These are phyloP conservation scores for Fusarium marasasianum DNA, from an alignment of 2,329 filamentous ascomycete species.

Conservation along the genomic window DNA sequence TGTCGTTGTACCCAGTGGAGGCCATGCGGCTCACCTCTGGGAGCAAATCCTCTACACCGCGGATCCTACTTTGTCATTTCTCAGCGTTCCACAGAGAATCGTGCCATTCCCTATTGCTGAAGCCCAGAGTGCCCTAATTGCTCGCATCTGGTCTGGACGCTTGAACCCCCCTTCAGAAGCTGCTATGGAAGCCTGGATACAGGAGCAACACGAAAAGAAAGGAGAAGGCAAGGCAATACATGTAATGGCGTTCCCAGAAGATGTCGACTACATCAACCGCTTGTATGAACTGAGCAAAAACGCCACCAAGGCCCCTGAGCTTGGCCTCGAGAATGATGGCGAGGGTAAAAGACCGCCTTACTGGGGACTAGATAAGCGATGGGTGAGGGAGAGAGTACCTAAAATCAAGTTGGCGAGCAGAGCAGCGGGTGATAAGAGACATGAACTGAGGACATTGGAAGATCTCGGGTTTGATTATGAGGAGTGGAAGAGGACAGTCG, in stretches of 20 bases:
- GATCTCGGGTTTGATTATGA: conserved; percentile 53
- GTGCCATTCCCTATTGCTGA: conserved; percentile 79
- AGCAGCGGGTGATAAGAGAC: conserved; percentile 47
- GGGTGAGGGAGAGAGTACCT: conserved; percentile 52
- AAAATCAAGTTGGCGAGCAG: conserved; percentile 53
- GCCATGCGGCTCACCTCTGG: conserved; percentile 73
- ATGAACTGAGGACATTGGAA: conserved; percentile 47
- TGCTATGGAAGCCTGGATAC: conserved; percentile 72
- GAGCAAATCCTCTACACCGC: conserved; percentile 74
- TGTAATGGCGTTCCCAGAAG: conserved; percentile 58
- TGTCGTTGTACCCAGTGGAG: conserved; percentile 68
- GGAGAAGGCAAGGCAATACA: conserved; percentile 53
- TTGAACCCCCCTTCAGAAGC: conserved; percentile 61
- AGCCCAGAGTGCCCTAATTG: conserved; percentile 72
- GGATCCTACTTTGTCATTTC: conserved; percentile 72
- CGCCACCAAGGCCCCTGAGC: conserved; percentile 43
- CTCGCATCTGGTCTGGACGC: conserved; percentile 72
- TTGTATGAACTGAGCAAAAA: conserved; percentile 59
- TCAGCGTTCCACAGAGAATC: conserved; percentile 72
- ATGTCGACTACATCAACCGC: conserved; percentile 69
- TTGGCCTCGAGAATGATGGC: conserved; percentile 51
- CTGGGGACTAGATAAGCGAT: conserved; percentile 52
- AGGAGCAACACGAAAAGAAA: conserved; percentile 60
- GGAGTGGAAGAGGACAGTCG: conserved; percentile 40
- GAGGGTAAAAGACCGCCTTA: conserved; percentile 50